Conservation (phyloP, 1,139 yeast genomes). For the Candida frijolesensis region DNA sequence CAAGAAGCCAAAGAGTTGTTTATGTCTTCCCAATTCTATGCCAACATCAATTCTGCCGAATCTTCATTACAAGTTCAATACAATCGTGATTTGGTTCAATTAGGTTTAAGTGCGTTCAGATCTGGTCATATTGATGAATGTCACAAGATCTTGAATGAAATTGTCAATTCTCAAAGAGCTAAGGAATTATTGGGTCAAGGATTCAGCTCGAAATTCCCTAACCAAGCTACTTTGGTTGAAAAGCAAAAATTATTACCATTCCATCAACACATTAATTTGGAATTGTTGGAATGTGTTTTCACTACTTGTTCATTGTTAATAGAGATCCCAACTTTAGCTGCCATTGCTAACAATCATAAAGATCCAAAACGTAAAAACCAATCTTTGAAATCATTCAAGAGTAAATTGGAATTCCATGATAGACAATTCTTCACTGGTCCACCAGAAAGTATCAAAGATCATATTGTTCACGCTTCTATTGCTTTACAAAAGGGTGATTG, state of each 20-base stretch:
- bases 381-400: conserved; percentile 81
- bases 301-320: conserved; percentile 87
- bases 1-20: conserved; percentile 85
- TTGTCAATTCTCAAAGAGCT: conserved; percentile 82
- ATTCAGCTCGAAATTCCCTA: conserved; percentile 66
- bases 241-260: conserved; percentile 90
- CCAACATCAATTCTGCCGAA: conserved; percentile 81
- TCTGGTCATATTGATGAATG: conserved; percentile 83
- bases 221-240: conserved; percentile 59
- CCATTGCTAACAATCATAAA: conserved; percentile 40
- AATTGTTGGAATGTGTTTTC: conserved; percentile 91
- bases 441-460: conserved; percentile 95
- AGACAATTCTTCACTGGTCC: conserved; percentile 97
- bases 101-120: conserved; percentile 96
- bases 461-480: conserved; percentile 89
- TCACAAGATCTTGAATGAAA: conserved; percentile 85
- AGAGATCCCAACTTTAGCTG: conserved; percentile 83
- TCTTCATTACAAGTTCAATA: conserved; percentile 85
- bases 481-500: conserved; percentile 90
- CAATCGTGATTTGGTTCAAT: conserved; percentile 93
- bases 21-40: conserved; percentile 81
- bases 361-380: conserved; percentile 61
- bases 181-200: conserved; percentile 97
- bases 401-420: conserved; percentile 90
- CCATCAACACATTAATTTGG: conserved; percentile 97